Evolutionary conservation across 768 basidiomycete species (phyloP), one percentile per base, ranked within the genome.

Genomic region (Roridomyces roridus): DNA sequence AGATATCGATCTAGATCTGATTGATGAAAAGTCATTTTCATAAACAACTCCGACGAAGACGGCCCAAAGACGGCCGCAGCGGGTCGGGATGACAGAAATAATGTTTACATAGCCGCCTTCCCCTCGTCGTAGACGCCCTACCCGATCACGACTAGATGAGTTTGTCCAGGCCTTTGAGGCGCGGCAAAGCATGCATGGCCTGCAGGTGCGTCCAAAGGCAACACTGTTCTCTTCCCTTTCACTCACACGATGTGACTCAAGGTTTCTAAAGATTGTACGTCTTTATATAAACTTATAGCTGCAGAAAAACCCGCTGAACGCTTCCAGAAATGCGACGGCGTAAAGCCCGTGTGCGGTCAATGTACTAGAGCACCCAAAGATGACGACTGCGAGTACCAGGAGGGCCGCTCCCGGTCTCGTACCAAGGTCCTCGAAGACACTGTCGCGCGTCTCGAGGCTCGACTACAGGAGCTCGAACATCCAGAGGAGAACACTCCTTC

Each of bases 351-450:
- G 10, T 91, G 89, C 67, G 82, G 83, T 1, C 87, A 85, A 40
- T 91, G 89, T 72, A 68, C 73, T 21, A 72, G 77, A 8, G 80
- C 84, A 21, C 83, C 85, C 34, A 82, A 86, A 55, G 78, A 78
- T 24, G 87, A 87, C 49, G 85, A 85, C 26, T 91, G 89, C 68
- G 88, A 90, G 71, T 91, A 89, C 68, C 77, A 83, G 7, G 88
- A 89, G 63, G 85, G 83, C 6, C 80, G 79, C 28, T 80, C 80
- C 39, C 80, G 85, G 55, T 84, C 88, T 18, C 74, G 81, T 51
- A 88, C 83, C 4, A 78, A 86, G 43, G 64, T 69, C 3, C 64
- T 82, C 10, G 79, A 82, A 61, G 76, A 79, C 11, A 70, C 79
- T 3, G 63, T 82, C 15, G 50, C 68, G 0, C 70, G 73, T 6